Conservation (phyloP, 2,329 filamentous ascomycete species). For the Beauveria bassiana region DNA sequence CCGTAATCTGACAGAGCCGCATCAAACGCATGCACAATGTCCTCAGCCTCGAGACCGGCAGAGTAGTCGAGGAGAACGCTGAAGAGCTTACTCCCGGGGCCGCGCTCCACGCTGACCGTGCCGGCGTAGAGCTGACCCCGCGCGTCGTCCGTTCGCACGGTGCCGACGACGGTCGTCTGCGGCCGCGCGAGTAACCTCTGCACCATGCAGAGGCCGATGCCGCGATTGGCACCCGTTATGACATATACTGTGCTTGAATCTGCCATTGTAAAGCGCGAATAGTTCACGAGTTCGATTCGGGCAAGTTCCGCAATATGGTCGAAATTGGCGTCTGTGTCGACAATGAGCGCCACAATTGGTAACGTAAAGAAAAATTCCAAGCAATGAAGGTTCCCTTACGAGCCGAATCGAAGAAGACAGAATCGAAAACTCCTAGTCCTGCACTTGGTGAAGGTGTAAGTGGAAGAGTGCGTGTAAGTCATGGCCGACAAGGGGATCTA, state of each 20-base stretch:
- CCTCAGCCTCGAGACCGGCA: conserved; percentile 18
- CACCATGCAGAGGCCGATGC: conserved; percentile 31
- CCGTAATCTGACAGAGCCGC: conserved; percentile 14
- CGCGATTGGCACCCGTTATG: conserved; percentile 33
- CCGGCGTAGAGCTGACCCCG: conserved; percentile 15
- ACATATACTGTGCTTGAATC: conserved; percentile 25
- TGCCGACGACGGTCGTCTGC: conserved; percentile 41
- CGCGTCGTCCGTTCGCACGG: conserved; percentile 24
- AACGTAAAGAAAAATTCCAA: too few species aligned
- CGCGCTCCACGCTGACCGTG: conserved; percentile 19
- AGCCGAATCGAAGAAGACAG: not conserved
- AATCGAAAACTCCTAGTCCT: not conserved
- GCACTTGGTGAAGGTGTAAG: not conserved
- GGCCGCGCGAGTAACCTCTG: conserved; percentile 36
- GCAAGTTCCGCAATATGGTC: too few species aligned
- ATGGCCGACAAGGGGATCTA: not conserved
- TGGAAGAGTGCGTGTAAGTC: conserved; percentile 8
- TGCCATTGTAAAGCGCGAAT: not conserved
- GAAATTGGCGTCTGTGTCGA: too few species aligned
- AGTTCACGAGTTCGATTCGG: not conserved
- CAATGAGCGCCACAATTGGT: too few species aligned
- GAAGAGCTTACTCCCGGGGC: conserved; percentile 22
- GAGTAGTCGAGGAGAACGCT: conserved; percentile 31
- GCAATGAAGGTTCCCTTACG: too few species aligned
- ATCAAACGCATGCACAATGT: conserved; percentile 20